Evolutionary conservation across 176 grass and related monocot species (phyloP).

Genomic region (Aegilops tauschii): DNA sequence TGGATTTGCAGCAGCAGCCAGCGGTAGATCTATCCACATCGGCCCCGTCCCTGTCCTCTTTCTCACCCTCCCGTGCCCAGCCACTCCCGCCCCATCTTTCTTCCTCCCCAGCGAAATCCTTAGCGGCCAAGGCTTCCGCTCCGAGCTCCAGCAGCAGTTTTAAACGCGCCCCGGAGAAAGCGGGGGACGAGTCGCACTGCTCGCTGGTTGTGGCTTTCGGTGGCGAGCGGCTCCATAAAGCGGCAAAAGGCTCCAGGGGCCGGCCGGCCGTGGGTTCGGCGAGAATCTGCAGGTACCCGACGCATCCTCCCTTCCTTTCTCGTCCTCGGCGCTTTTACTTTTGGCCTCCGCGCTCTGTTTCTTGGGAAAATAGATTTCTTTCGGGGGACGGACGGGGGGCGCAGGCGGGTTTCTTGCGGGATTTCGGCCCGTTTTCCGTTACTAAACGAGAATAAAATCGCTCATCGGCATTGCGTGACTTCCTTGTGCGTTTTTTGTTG

Average conservation of each 20-base stretch:
- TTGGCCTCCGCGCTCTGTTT: background rate
- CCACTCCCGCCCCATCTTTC: background rate
- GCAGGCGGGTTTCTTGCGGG: background rate
- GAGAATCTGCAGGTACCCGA: conserved; percentile 30
- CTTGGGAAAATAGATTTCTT: conserved; percentile 3
- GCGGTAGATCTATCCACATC: conserved; percentile 32
- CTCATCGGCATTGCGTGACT: conserved; percentile 38
- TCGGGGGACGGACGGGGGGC: background rate
- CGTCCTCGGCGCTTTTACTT: background rate
- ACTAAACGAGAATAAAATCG: background rate
- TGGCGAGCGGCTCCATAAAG: conserved; percentile 49
- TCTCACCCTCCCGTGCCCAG: background rate
- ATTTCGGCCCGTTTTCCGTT: conserved; percentile 15
- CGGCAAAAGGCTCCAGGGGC: background rate
- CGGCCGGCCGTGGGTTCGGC: background rate
- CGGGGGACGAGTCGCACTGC: conserved; percentile 16
- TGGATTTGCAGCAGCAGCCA: conserved; percentile 5
- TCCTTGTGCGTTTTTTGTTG: background rate
- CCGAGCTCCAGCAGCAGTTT: conserved; percentile 1
- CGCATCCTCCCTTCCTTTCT: background rate
- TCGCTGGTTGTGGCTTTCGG: conserved; percentile 33
- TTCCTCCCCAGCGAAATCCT: conserved; percentile 33
- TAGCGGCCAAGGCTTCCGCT: conserved; percentile 40
- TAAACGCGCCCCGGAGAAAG: conserved; percentile 33
- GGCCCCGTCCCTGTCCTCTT: background rate